Evolutionary conservation across 768 basidiomycete genomes (phyloP).

Genomic region (Suillus plorans): DNA sequence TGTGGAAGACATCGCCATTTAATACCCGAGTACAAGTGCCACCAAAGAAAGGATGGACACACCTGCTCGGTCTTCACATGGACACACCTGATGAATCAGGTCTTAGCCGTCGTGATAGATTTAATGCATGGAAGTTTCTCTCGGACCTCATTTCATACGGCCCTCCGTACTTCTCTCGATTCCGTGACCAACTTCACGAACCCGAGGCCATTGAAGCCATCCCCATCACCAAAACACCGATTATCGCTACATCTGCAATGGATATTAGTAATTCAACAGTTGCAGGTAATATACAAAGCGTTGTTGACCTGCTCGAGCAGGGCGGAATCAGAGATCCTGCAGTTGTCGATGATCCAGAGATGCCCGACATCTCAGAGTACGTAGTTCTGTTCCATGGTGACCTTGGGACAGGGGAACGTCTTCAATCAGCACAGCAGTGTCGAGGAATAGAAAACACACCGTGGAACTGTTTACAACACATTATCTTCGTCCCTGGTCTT

Average conservation of each 20-base stretch:
- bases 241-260: conserved; percentile 23
- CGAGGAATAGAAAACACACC: conserved; percentile 29
- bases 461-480: conserved; percentile 6
- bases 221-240: conserved; percentile 21
- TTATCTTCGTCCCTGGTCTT: too few relatives aligned
- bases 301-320: conserved; percentile 13
- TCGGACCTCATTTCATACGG: conserved; percentile 15
- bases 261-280: conserved; percentile 26
- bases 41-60: conserved; percentile 12
- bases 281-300: conserved; percentile 18
- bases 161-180: conserved; percentile 22
- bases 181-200: conserved; percentile 13
- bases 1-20: conserved; percentile 32
- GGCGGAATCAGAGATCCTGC: conserved; percentile 4
- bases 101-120: conserved; percentile 23
- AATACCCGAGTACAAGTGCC: conserved; percentile 17
- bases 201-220: conserved; percentile 29
- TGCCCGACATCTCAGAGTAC: conserved; percentile 10
- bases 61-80: too few relatives aligned
- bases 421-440: conserved; percentile 12
- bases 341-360: not conserved
- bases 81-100: conserved; percentile 15
- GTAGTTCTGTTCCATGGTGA: conserved; percentile 24
- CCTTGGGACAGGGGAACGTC: conserved; percentile 20
- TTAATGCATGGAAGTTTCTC: conserved; percentile 14